Percentiles rank a stretch among this genome's conserved stretches.
Conservation (phyloP, 371 early-diverging fungal species). For the Mucor circinelloides region DNA sequence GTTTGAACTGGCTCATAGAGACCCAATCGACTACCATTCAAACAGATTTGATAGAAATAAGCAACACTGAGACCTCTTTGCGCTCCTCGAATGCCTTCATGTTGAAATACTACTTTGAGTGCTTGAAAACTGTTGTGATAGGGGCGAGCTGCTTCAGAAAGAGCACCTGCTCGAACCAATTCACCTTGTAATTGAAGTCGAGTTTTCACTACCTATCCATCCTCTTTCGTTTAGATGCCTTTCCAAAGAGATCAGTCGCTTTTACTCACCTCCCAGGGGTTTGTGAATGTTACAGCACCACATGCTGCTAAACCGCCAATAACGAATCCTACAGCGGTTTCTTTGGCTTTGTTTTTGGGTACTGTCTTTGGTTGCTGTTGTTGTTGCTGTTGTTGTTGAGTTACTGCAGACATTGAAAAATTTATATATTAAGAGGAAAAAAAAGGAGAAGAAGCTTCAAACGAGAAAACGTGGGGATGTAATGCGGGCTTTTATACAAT, state of each 20-base stretch:
- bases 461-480: neutral
- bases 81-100: conserved; percentile 87
- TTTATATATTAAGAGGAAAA: neutral
- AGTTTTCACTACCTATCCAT: conserved; percentile 86
- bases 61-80: conserved; percentile 93
- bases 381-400: neutral
- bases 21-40: conserved; percentile 94
- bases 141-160: conserved; percentile 56
- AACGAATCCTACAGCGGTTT: conserved; percentile 61
- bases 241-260: neutral
- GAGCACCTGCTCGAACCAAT: conserved; percentile 57
- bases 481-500: neutral
- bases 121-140: conserved; percentile 84
- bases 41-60: conserved; percentile 88
- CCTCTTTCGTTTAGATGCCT: neutral
- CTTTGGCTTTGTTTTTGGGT: conserved; percentile 26
- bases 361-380: neutral
- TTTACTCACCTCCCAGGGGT: conserved; percentile 85
- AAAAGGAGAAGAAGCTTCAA: neutral
- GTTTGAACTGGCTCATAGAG: conserved; percentile 79
- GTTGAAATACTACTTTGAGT: conserved; percentile 72
- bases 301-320: conserved; percentile 85
- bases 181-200: conserved; percentile 96
- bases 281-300: conserved; percentile 93
- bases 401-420: conserved; percentile 7